Evolutionary conservation across 345 rosid genomes (phyloP), one percentile per base, ranked within the genome.

Genomic region (Citrus unshiu): DNA sequence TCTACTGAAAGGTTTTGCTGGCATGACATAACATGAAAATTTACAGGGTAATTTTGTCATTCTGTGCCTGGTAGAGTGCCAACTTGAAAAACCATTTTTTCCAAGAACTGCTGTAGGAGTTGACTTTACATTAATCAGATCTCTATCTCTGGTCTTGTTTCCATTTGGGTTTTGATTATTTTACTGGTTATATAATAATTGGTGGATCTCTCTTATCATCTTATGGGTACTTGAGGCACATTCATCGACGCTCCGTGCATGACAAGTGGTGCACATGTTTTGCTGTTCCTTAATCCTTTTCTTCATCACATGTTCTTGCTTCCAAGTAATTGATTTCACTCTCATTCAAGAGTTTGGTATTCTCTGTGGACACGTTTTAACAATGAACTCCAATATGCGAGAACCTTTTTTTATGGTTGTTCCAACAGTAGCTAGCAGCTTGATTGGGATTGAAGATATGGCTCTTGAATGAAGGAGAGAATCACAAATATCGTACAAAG

Each of bases 291-390:
- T 8, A 10, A 70, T 21, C 27, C 67, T 0, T 56, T 4, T 49
- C 70, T 56, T 51, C 35, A 35, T 70, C 76, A 78, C 81, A 70
- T 70, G 84, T 74, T 54, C 51, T 74, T 56, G 76, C 73, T 62
- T 78, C 43, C 22, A 75, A 61, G 63, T 65, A 74, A 30, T 37
- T 69, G 24, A 39, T 37, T 35, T 14, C 21, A 18, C 13, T n/a
- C 54, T 27, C 18, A 58, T 57, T 43, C 39, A 54, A 54, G 40
- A 54, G 27, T 51, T 68, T 14, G 68, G 35, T 29, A 16, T 63
- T 63, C 68, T 29, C 68, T 51, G 32, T 40, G 30, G 22, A 54
- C 74, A 71, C 25, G 60, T 51, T 29, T 51, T 27, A 19, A 13
- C 58, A 12, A 40, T 69, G 46, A 69, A 49, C 61, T 30, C 25